phyloP scores from a whole-genome alignment of 148 eudicot species.

The Chenopodium album region DNA sequence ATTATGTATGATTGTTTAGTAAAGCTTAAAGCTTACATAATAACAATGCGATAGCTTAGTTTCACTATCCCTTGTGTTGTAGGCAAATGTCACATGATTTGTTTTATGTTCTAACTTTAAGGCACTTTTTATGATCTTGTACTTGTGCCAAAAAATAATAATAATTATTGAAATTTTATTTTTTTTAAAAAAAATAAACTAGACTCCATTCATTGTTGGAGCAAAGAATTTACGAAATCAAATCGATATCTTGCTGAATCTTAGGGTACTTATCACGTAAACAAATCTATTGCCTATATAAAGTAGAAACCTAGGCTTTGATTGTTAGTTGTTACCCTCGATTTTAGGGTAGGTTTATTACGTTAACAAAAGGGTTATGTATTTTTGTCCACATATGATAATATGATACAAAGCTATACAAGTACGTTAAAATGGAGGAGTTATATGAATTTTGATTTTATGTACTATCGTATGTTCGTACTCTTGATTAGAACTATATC shows the following conservation, averaged over 20 bases:
- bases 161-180: no score
- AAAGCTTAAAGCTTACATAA: not conserved
- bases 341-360: not conserved
- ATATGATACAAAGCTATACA: no score
- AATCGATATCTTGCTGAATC: not conserved
- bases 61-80: constrained; percentile 14
- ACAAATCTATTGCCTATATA: not conserved
- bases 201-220: not conserved
- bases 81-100: constrained; percentile 23
- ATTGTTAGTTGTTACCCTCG: not conserved
- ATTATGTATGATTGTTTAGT: not conserved
- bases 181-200: no score
- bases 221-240: not conserved
- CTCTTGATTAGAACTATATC: no score
- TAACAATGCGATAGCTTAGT: not conserved
- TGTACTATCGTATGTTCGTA: no score
- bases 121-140: constrained; percentile 16
- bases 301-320: constrained; percentile 1
- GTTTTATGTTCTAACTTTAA: constrained; percentile 14
- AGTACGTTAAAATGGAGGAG: no score
- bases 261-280: constrained; percentile 7
- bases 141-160: not conserved
- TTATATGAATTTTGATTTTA: no score
- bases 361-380: not conserved
- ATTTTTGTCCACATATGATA: no score